Base-by-base conservation (phyloP, 2,329 filamentous ascomycete genomes). In the Fusarium sp. region DNA sequence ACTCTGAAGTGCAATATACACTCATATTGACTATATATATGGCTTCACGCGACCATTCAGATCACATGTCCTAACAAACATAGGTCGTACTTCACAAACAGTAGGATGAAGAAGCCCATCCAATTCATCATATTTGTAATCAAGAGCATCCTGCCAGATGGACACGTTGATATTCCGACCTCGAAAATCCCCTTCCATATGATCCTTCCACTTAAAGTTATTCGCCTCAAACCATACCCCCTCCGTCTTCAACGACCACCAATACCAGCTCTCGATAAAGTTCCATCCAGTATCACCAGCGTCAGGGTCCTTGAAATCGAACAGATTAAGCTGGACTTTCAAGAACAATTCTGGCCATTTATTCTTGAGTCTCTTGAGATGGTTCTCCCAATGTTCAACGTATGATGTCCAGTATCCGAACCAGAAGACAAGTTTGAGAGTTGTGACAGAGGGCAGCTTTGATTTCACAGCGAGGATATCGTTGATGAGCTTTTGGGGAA, bases 71-170 rank as follows among this genome's bases (percentile, higher is more conserved):
- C 10, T 39, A 17, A 27, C 49, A 39, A 27, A 53, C 22, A 53
- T 17, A n/a, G 49, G 49, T 7, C 20, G 2, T 3, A 17, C 49
- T 4, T 52, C 1, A 1, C 49, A 52, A 9, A 2, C 4, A 13
- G 3, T 52, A 13, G 0, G 20, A 12, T 38, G 49, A 27, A 52
- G 33, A 27, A 20, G 13, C 14, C 25, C 27, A 13, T 39, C 22
- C 5, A 4, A 4, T 8, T 38, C 2, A 4, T 53, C 35, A 7
- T 17, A 7, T 5, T 35, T 12, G n/a, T 31, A 14, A 1, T 1
- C 6, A 4, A 3, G 4, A 38, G 25, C 4, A 27, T 52, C 33
- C 29, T n/a, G 5, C 22, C n/a, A 59, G 3, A 5, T 1, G 1
- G 6, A 17, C 22, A 29, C 46, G 18, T 61, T 0, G 7, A 61